Evolutionary conservation across 257 asterid genomes (phyloP).

Genomic region (Coffea canephora): DNA sequence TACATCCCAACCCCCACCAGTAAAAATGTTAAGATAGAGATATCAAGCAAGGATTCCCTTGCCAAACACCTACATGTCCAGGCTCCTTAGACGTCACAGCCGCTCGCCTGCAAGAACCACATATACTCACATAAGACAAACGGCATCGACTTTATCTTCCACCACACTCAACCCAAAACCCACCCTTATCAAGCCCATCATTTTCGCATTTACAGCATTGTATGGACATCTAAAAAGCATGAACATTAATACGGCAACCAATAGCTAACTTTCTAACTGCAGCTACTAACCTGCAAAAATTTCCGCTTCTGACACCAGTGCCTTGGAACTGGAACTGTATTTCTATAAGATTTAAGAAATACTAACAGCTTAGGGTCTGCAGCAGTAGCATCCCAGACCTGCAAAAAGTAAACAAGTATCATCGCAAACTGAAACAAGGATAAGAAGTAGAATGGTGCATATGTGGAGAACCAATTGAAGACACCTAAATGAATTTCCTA

Average conservation of each 20-base stretch:
- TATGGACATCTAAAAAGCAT: neutral
- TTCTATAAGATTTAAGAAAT: slow-evolving; percentile 84
- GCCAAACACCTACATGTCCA: slow-evolving; percentile 96
- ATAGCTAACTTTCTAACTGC: slow-evolving; percentile 13
- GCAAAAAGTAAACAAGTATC: slow-evolving; percentile 20
- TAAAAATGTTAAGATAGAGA: slow-evolving; percentile 34
- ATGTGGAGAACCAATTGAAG: neutral
- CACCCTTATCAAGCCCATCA: slow-evolving; percentile 33
- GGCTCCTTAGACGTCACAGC: slow-evolving; percentile 90
- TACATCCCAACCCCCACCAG: slow-evolving; percentile 58
- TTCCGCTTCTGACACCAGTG: slow-evolving; percentile 98
- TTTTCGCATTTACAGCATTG: slow-evolving; percentile 12
- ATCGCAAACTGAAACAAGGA: neutral
- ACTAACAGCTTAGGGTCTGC: slow-evolving; percentile 91
- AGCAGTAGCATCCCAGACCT: slow-evolving; percentile 99
- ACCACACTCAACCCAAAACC: slow-evolving; percentile 57
- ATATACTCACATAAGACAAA: slow-evolving; percentile 88
- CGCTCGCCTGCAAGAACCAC: slow-evolving; percentile 98
- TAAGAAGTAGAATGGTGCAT: neutral
- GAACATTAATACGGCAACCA: slow-evolving; percentile 9
- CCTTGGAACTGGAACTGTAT: slow-evolving; percentile 97
- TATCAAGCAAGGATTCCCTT: slow-evolving; percentile 71
- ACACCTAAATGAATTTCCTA: neutral
- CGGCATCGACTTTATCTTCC: slow-evolving; percentile 63
- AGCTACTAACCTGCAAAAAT: slow-evolving; percentile 76